phyloP scores from a whole-genome alignment of 768 basidiomycete species.

The Pilatotrama ljubarskyi region DNA sequence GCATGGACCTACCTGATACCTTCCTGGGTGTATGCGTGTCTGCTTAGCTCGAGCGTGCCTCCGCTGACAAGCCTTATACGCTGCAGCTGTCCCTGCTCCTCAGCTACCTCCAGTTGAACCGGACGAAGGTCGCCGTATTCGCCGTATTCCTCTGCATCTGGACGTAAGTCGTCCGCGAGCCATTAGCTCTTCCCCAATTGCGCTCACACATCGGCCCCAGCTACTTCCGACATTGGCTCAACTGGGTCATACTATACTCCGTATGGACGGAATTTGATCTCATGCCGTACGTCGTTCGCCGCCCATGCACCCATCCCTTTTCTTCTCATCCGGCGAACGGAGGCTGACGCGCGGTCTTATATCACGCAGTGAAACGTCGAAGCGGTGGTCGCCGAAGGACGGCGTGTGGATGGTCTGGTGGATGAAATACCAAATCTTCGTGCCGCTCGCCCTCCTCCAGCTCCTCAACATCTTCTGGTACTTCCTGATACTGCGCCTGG shows the following conservation, averaged over 20 bases:
- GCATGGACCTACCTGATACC: slow-evolving; percentile 95
- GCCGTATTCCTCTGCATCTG: slow-evolving; percentile 67
- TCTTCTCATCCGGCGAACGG: not conserved
- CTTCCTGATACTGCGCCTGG: slow-evolving; percentile 76
- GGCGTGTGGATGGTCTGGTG: slow-evolving; percentile 75
- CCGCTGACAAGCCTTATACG: not conserved
- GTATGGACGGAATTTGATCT: slow-evolving; percentile 78
- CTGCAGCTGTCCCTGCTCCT: slow-evolving; percentile 76
- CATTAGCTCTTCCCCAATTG: not conserved
- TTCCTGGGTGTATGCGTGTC: slow-evolving; percentile 70
- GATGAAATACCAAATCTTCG: slow-evolving; percentile 83
- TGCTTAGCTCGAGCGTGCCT: not conserved
- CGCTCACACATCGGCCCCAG: slow-evolving; percentile 38
- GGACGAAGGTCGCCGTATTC: slow-evolving; percentile 63
- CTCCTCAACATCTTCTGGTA: slow-evolving; percentile 94
- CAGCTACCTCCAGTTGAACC: slow-evolving; percentile 79
- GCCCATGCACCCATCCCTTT: not conserved
- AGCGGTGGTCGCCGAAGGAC: slow-evolving; percentile 55
- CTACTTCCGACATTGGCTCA: slow-evolving; percentile 93
- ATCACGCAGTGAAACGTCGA: slow-evolving; percentile 47
- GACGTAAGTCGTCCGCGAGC: slow-evolving; percentile 58
- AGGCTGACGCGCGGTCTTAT: too few species aligned
- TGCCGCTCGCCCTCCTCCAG: slow-evolving; percentile 74
- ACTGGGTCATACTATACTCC: slow-evolving; percentile 83
- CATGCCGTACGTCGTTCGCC: slow-evolving; percentile 60